Base-by-base conservation (phyloP, 2,329 filamentous ascomycete genomes). In the Aspergillus clavatus region DNA sequence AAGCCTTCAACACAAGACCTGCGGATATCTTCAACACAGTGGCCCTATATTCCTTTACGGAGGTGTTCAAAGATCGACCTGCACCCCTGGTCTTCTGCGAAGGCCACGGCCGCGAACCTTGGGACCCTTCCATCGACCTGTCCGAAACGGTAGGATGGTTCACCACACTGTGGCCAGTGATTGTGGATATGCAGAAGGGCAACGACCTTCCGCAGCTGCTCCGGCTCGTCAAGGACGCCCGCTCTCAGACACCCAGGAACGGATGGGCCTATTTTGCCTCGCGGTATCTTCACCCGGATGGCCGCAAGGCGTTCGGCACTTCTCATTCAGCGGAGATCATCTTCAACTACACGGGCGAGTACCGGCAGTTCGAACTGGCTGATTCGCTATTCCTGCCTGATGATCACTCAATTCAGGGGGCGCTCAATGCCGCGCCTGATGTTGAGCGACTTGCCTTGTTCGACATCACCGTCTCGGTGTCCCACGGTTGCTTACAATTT, bases 231-330 rank as follows among this genome's bases (percentile, higher is more conserved):
- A 71, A 72, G 46, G 68, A 73, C 43, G 40, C 59, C 22, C 62
- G 69, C 3, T 56, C 64, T 7, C 55, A 47, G 7, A 55, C 66
- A 1, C 63, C 65, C 0, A 55, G 54, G 14, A 70, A 72, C 42
- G 70, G 70, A 0, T 54, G 59, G 27, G 55, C 61, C 0, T 72
- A 72, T 49, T 73, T 73, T 48, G 62, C 67, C 0, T 58, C 59
- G 2, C 59, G 61, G 4, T 62, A 63, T 40, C 56, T 67, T 38
- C 66, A 52, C 27, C 43, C 54, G 18, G 54, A 58, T 1, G 63
- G 63, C 1, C 51, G 47, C 1, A 48, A 66, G 26, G 48, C 47
- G 12, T 47, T 47, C 24, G 23, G 38, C 5, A 26, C 41, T 10
- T 42, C 53, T 35, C 42, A 38, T 40, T 45, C 46, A n/a, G 46